Evolutionary conservation across 306 rosid genomes (phyloP).

Genomic region (Gleditsia sinensis): DNA sequence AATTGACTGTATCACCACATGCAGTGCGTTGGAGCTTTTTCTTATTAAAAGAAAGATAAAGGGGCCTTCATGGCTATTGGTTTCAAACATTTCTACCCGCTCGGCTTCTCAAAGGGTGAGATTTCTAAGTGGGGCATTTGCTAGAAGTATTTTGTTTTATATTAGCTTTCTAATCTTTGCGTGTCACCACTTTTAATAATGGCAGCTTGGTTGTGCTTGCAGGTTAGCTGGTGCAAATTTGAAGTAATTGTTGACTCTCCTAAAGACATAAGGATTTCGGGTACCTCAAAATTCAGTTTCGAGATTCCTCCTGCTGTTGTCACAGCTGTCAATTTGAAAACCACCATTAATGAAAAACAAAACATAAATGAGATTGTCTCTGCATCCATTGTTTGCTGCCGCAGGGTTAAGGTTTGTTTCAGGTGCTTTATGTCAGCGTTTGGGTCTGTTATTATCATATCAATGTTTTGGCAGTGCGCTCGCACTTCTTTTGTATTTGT

Average conservation of each 20-base stretch:
- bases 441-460: conserved; percentile 24
- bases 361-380: conserved; percentile 81
- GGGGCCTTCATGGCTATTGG: conserved; percentile 89
- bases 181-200: conserved; percentile 19
- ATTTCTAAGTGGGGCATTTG: conserved; percentile 11
- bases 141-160: conserved; percentile 7
- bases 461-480: conserved; percentile 7
- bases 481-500: conserved; percentile 12
- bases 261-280: conserved; percentile 61
- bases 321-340: conserved; percentile 80
- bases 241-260: conserved; percentile 80
- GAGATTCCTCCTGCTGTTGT: conserved; percentile 86
- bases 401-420: conserved; percentile 77
- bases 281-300: conserved; percentile 53
- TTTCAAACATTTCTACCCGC: conserved; percentile 59
- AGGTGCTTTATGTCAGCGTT: conserved; percentile 26
- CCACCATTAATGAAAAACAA: conserved; percentile 70
- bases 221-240: conserved; percentile 99
- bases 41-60: conserved; percentile 85
- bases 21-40: conserved; percentile 91
- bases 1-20: conserved; percentile 42
- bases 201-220: conserved; percentile 37
- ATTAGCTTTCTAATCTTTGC: neutral
- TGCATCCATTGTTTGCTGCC: conserved; percentile 90
- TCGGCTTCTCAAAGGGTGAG: conserved; percentile 77